These are phyloP conservation scores for Rhynchospora pubera DNA, from an alignment of 176 grass and related monocot species.

Conservation along the genomic window DNA sequence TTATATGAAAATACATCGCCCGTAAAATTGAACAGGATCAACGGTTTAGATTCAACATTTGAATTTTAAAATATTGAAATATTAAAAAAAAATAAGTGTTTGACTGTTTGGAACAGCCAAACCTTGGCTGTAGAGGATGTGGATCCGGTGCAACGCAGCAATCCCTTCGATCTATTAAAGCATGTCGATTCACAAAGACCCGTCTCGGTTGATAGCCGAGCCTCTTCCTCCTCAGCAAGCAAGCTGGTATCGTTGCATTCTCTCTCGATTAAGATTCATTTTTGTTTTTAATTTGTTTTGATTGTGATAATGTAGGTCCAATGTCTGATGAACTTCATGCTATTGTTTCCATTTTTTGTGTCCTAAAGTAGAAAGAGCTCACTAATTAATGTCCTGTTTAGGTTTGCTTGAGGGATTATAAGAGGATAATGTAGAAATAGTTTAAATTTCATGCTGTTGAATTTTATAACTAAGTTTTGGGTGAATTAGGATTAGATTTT, in stretches of 20 bases:
- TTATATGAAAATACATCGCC: too few species aligned
- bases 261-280: background rate
- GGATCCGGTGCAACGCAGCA: too few species aligned
- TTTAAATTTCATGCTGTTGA: background rate
- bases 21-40: too few species aligned
- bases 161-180: background rate
- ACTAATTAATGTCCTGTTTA: too few species aligned
- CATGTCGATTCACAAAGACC: background rate
- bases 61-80: too few species aligned
- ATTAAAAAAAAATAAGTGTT: too few species aligned
- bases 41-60: too few species aligned
- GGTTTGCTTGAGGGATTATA: background rate
- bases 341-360: background rate
- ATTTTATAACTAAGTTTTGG: background rate
- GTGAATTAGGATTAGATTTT: background rate
- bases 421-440: background rate
- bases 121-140: too few species aligned
- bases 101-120: too few species aligned
- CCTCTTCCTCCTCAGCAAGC: background rate
- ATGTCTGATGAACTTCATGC: background rate
- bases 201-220: background rate
- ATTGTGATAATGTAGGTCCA: background rate
- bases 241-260: background rate
- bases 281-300: too few species aligned
- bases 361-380: too few species aligned